These are phyloP conservation scores for Epicoccum sorghinum DNA, from an alignment of 2,329 filamentous ascomycete species.

Conservation along the genomic window DNA sequence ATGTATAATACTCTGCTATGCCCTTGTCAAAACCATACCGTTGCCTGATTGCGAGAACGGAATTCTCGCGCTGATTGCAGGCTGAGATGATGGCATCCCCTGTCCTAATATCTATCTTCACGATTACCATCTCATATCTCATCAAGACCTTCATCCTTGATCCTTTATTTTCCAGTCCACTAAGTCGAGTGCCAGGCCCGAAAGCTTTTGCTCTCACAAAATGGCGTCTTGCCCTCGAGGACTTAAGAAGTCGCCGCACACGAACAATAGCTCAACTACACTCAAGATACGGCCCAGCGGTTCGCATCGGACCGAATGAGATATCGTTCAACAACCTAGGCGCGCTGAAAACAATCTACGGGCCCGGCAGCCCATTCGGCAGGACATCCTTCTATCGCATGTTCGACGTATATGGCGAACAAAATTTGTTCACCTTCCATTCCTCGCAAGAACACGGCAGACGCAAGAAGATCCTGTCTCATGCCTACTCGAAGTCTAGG, in stretches of 20 bases:
- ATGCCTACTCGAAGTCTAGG: neutral
- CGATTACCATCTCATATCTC: neutral
- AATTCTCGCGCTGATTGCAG: neutral
- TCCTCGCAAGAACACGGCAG: neutral
- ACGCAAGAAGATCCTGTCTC: neutral
- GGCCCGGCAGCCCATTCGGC: neutral
- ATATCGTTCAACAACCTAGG: neutral
- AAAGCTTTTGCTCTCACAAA: neutral
- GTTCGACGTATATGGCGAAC: slow-evolving; percentile 1
- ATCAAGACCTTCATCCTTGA: neutral
- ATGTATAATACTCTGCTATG: neutral
- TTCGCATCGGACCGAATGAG: slow-evolving; percentile 1
- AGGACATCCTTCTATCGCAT: slow-evolving; percentile 1
- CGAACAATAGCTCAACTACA: neutral
- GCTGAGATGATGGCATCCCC: neutral
- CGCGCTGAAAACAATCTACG: neutral
- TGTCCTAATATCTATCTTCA: neutral
- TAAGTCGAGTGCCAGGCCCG: neutral
- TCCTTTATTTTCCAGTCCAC: neutral
- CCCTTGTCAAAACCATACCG: neutral
- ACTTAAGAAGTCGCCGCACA: neutral
- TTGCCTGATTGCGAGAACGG: too few species aligned
- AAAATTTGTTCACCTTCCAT: neutral
- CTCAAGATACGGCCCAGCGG: neutral
- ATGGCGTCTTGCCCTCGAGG: slow-evolving; percentile 1